A percentile compares a stretch with the other conserved stretches of the same genome.
Conservation (phyloP, 805 yeast genomes). For the Tetrapisispora iriomotensis region DNA sequence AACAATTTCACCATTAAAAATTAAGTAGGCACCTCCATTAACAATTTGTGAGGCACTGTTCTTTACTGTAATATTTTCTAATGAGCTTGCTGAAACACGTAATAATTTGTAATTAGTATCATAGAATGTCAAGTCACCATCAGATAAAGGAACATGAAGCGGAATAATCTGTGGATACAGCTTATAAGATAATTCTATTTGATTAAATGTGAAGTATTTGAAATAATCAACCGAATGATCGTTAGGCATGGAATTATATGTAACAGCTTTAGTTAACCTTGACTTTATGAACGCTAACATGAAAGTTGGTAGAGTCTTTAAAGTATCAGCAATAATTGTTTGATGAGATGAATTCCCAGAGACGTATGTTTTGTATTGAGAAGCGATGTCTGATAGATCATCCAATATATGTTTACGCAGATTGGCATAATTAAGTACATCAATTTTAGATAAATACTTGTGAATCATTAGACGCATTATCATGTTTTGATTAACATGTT, state of each 20-base stretch:
- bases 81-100: slow-evolving; percentile 36
- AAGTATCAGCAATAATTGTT: slow-evolving; percentile 71
- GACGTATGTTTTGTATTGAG: slow-evolving; percentile 45
- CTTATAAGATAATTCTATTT: slow-evolving; percentile 46
- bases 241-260: slow-evolving; percentile 44
- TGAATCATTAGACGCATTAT: slow-evolving; percentile 44
- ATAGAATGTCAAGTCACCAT: slow-evolving; percentile 42
- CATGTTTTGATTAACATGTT: slow-evolving; percentile 71
- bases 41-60: slow-evolving; percentile 29
- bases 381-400: slow-evolving; percentile 45
- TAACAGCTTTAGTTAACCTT: slow-evolving; percentile 40
- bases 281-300: slow-evolving; percentile 63
- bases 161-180: slow-evolving; percentile 77
- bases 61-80: slow-evolving; percentile 35
- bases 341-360: slow-evolving; percentile 36
- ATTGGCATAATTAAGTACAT: slow-evolving; percentile 37
- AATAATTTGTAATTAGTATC: slow-evolving; percentile 34
- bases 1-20: slow-evolving; percentile 56
- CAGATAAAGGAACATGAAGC: slow-evolving; percentile 49
- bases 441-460: slow-evolving; percentile 34
- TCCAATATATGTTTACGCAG: slow-evolving; percentile 44
- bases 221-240: slow-evolving; percentile 41
- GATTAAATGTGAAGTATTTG: slow-evolving; percentile 41
- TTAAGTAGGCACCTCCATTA: slow-evolving; percentile 69
- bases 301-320: slow-evolving; percentile 60